A percentile compares a stretch with the other conserved stretches of the same genome.
phyloP scores from a whole-genome alignment of 2,329 filamentous ascomycete genomes.

The Ophiostoma novo-ulmi region DNA sequence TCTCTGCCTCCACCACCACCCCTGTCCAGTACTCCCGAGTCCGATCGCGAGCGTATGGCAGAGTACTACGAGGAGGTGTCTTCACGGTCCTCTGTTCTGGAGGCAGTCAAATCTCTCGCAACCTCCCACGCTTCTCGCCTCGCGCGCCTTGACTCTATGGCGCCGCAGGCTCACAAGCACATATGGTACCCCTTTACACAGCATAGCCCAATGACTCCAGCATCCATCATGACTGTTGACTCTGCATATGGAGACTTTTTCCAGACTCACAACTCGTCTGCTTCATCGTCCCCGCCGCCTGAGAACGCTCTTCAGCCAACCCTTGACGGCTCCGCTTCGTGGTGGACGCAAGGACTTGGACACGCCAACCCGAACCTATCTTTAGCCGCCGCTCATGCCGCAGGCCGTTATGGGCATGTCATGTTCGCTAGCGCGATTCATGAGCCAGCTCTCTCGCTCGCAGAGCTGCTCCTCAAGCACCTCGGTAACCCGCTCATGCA shows the following conservation, averaged over 20 bases:
- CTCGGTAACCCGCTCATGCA: constrained; percentile 60
- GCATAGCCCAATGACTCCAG: constrained; percentile 57
- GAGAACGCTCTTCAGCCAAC: constrained; percentile 52
- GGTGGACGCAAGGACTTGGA: constrained; percentile 87
- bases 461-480: constrained; percentile 56
- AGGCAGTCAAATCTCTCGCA: constrained; percentile 34
- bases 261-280: constrained; percentile 42
- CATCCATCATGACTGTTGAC: constrained; percentile 69
- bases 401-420: constrained; percentile 78
- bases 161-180: constrained; percentile 52
- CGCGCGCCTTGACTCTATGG: constrained; percentile 55
- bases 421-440: constrained; percentile 83
- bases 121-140: constrained; percentile 50
- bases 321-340: constrained; percentile 80
- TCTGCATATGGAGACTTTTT: constrained; percentile 77
- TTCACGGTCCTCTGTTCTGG: constrained; percentile 46
- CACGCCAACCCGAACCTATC: constrained; percentile 69
- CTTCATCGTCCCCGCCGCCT: neutral
- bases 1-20: constrained; percentile 57
- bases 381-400: constrained; percentile 72
- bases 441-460: constrained; percentile 66
- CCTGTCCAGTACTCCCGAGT: constrained; percentile 35
- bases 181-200: constrained; percentile 91
- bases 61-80: constrained; percentile 55
- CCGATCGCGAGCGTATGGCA: constrained; percentile 54